phyloP scores from a whole-genome alignment of 139 green algal genomes.

The Coccomyxa sp. region DNA sequence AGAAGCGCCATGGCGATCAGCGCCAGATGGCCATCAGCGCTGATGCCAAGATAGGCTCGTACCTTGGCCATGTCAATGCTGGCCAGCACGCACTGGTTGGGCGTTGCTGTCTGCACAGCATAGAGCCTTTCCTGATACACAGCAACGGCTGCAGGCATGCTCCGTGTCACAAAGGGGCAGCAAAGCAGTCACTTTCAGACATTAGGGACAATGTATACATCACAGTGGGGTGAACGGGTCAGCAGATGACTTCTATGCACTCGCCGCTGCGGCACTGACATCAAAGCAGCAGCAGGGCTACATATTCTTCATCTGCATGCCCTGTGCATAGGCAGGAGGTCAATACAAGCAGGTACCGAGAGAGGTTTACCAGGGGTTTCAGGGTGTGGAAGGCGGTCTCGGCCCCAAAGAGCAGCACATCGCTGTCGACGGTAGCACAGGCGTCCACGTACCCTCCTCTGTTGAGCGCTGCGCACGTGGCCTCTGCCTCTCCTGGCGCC shows the following conservation, averaged over 20 bases:
- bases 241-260: not conserved
- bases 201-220: too few relatives aligned
- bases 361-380: conserved; percentile 24
- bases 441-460: conserved; percentile 42
- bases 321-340: not conserved
- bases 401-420: conserved; percentile 71
- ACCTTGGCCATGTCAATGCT: conserved; percentile 9
- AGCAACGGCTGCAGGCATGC: not conserved
- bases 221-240: not conserved
- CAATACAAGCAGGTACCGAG: not conserved
- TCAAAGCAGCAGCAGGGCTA: not conserved
- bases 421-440: conserved; percentile 50
- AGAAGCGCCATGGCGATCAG: conserved; percentile 28
- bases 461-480: conserved; percentile 64
- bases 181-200: too few relatives aligned
- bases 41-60: conserved; percentile 21
- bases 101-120: conserved; percentile 17
- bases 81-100: conserved; percentile 13
- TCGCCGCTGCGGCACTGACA: not conserved
- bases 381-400: conserved; percentile 42
- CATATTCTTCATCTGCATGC: not conserved
- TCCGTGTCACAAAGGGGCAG: too few relatives aligned
- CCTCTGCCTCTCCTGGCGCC: conserved; percentile 71
- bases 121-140: too few relatives aligned
- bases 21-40: conserved; percentile 10